Conservation (phyloP, 208 protist genomes). For the Balamuthia mandrillaris region DNA sequence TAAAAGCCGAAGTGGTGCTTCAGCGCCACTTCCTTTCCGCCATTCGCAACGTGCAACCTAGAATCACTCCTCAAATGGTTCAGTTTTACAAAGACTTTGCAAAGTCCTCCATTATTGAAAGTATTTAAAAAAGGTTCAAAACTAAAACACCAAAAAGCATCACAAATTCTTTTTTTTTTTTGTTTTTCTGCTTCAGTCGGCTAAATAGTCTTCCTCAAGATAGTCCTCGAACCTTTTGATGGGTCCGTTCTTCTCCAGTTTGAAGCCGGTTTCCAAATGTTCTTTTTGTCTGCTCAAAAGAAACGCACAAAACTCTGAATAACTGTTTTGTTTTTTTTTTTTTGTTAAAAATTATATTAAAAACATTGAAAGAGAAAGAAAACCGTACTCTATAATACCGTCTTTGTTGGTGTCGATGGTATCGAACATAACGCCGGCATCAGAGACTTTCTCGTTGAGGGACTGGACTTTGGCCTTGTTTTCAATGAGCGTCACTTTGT, state of each 20-base stretch:
- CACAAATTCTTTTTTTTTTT: not conserved
- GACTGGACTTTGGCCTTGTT: not conserved
- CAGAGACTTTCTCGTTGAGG: not conserved
- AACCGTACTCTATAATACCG: not conserved
- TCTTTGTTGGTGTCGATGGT: not conserved
- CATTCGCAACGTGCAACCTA: not conserved
- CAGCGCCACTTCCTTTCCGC: slow-evolving; percentile 12
- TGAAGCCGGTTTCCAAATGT: not conserved
- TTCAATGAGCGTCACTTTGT: not conserved
- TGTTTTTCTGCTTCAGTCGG: not conserved
- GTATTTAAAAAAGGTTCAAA: not conserved
- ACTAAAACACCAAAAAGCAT: not conserved
- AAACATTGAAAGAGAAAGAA: not conserved
- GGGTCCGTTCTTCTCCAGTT: not conserved
- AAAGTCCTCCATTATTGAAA: not conserved
- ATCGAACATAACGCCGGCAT: not conserved
- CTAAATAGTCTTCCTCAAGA: not conserved
- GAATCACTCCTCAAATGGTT: slow-evolving; percentile 22
- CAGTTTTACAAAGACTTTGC: slow-evolving; percentile 21
- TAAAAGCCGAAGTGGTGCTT: not conserved
- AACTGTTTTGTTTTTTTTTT: not conserved
- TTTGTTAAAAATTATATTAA: not conserved
- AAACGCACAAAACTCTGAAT: too few relatives aligned
- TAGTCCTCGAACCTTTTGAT: not conserved
- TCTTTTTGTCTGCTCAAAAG: not conserved